Evolutionary conservation across 768 basidiomycete genomes (phyloP).

Genomic region (Podaxis rugospora): DNA sequence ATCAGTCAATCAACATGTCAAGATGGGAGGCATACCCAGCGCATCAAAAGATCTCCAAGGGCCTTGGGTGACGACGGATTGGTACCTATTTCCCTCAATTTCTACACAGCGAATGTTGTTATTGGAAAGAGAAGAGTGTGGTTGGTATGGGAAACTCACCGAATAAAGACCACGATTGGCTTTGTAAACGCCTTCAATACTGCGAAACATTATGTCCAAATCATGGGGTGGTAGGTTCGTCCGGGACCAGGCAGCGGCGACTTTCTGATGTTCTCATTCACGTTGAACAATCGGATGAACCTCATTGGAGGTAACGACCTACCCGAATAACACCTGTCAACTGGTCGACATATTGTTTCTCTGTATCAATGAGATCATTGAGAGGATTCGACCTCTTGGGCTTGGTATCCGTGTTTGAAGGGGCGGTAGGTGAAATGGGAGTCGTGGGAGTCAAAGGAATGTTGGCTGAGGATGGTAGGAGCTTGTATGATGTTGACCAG

Average conservation of each 20-base stretch:
- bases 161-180: conserved; percentile 78
- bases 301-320: conserved; percentile 23
- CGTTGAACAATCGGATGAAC: conserved; percentile 3
- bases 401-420: conserved; percentile 36
- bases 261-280: conserved; percentile 55
- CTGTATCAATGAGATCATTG: conserved; percentile 89
- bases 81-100: conserved; percentile 90
- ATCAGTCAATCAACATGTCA: background rate
- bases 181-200: conserved; percentile 89
- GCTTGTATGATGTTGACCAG: conserved; percentile 5
- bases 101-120: conserved; percentile 41
- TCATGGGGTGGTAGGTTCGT: conserved; percentile 90
- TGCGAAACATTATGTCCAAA: conserved; percentile 91
- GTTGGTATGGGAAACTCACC: conserved; percentile 32
- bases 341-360: conserved; percentile 88
- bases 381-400: conserved; percentile 76
- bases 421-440: conserved; percentile 29
- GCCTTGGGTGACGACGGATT: conserved; percentile 92
- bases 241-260: conserved; percentile 97
- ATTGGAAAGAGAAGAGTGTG: conserved; percentile 4
- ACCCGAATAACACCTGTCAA: conserved; percentile 90
- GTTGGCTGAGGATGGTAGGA: conserved; percentile 17
- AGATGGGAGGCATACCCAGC: conserved; percentile 68
- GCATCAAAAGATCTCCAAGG: conserved; percentile 92
- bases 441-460: conserved; percentile 28